phyloP scores from a whole-genome alignment of 1,139 yeast species.

The Kluyveromyces sp. region DNA sequence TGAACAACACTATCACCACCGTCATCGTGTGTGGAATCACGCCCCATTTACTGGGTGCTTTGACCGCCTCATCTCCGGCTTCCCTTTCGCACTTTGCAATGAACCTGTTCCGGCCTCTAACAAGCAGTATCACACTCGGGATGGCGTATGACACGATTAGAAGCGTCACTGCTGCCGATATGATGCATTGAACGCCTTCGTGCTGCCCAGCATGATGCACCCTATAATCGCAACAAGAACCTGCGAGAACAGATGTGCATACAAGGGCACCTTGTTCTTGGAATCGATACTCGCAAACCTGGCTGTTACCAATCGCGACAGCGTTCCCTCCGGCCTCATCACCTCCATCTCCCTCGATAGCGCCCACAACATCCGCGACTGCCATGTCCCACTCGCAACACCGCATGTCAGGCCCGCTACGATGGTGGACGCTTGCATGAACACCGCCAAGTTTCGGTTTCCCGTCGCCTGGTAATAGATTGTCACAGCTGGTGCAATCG shows the following conservation, averaged over 20 bases:
- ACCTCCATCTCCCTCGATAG: slow-evolving; percentile 36
- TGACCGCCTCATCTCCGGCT: slow-evolving; percentile 31
- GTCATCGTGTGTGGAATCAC: slow-evolving; percentile 37
- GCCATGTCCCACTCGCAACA: slow-evolving; percentile 46
- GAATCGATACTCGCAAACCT: slow-evolving; percentile 27
- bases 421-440: slow-evolving; percentile 37
- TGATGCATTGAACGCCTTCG: slow-evolving; percentile 34
- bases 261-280: slow-evolving; percentile 28
- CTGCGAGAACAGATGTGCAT: slow-evolving; percentile 31
- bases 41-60: slow-evolving; percentile 32
- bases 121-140: slow-evolving; percentile 31
- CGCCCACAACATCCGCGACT: slow-evolving; percentile 46
- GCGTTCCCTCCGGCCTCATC: slow-evolving; percentile 2
- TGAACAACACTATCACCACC: slow-evolving; percentile 11
- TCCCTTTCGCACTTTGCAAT: slow-evolving; percentile 1
- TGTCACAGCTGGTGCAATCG: slow-evolving; percentile 50
- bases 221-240: slow-evolving; percentile 30
- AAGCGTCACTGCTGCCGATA: slow-evolving; percentile 33
- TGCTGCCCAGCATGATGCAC: slow-evolving; percentile 32
- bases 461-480: slow-evolving; percentile 52
- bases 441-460: slow-evolving; percentile 45
- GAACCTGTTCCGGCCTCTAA: slow-evolving; percentile 33
- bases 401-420: slow-evolving; percentile 41
- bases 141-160: slow-evolving; percentile 31
- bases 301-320: slow-evolving; percentile 18